phyloP scores from a whole-genome alignment of 352 stramenopile species.

The Pythium dissimile region DNA sequence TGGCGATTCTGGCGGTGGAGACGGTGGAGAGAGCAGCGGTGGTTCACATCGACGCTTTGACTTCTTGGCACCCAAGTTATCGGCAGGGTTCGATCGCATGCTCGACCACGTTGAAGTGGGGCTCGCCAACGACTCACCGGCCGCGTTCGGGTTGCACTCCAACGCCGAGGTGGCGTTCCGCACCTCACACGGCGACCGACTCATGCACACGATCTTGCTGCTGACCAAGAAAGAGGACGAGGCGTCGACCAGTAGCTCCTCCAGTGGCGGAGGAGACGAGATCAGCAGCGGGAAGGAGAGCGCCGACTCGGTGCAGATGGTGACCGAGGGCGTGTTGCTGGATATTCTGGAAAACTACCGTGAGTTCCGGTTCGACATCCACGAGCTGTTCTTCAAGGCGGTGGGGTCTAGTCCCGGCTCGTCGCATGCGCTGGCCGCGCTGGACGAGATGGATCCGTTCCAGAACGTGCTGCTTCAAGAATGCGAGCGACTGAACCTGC shows the following conservation, averaged over 20 bases:
- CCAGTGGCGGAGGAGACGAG: not conserved
- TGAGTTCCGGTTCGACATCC: conserved; percentile 82
- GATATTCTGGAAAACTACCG: conserved; percentile 90
- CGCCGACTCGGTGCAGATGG: conserved; percentile 65
- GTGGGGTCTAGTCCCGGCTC: conserved; percentile 11
- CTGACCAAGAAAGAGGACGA: conserved; percentile 54
- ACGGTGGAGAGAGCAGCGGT: conserved; percentile 3
- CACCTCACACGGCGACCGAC: conserved; percentile 72
- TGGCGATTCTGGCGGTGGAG: conserved; percentile 5
- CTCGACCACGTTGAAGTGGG: conserved; percentile 86
- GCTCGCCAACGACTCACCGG: conserved; percentile 81
- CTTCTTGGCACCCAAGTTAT: conserved; percentile 73
- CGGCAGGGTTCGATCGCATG: conserved; percentile 69
- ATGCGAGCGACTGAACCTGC: conserved; percentile 84
- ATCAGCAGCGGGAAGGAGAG: conserved; percentile 28
- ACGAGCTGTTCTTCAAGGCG: conserved; percentile 72
- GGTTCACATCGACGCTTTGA: conserved; percentile 37
- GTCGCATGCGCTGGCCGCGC: conserved; percentile 17
- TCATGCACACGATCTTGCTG: conserved; percentile 80
- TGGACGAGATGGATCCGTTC: conserved; percentile 87
- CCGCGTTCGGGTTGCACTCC: conserved; percentile 90
- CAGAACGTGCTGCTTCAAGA: conserved; percentile 90
- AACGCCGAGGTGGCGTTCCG: conserved; percentile 93
- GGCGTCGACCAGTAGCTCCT: conserved; percentile 2
- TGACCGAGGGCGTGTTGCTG: conserved; percentile 83